Evolutionary conservation across 2,329 filamentous ascomycete genomes (phyloP).

Genomic region (Neopestalotiopsis clavispora): DNA sequence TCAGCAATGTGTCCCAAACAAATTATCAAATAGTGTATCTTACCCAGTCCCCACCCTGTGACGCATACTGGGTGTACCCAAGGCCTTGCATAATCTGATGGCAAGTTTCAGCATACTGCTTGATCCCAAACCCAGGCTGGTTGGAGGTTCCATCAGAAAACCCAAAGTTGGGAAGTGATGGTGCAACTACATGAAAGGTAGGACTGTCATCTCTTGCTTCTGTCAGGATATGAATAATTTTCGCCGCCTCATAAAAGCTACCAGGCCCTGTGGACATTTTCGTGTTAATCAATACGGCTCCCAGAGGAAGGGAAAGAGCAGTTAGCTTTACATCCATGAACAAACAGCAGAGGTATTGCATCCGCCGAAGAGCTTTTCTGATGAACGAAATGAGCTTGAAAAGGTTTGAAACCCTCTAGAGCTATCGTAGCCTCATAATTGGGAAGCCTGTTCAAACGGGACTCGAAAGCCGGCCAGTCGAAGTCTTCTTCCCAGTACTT

Average conservation of each 20-base stretch:
- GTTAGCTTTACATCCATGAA: constrained; percentile 21
- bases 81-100: constrained; percentile 38
- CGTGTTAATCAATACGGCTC: background rate
- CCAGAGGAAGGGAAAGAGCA: too few species aligned
- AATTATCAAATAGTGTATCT: background rate
- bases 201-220: constrained; percentile 15
- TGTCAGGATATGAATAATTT: background rate
- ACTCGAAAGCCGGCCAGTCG: background rate
- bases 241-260: background rate
- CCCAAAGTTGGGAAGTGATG: constrained; percentile 42
- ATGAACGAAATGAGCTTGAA: background rate
- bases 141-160: constrained; percentile 35
- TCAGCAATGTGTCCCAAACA: too few species aligned
- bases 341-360: constrained; percentile 21
- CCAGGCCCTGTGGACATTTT: background rate
- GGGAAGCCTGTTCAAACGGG: background rate
- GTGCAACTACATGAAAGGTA: constrained; percentile 41
- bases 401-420: background rate
- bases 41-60: constrained; percentile 23
- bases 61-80: constrained; percentile 32
- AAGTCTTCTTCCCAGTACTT: background rate
- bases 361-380: background rate
- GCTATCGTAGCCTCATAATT: background rate
- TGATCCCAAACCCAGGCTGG: constrained; percentile 31
- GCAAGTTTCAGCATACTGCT: constrained; percentile 33